These are phyloP conservation scores for Vitis hybrid DNA, from an alignment of 177 flowering plant genomes.

Conservation along the genomic window DNA sequence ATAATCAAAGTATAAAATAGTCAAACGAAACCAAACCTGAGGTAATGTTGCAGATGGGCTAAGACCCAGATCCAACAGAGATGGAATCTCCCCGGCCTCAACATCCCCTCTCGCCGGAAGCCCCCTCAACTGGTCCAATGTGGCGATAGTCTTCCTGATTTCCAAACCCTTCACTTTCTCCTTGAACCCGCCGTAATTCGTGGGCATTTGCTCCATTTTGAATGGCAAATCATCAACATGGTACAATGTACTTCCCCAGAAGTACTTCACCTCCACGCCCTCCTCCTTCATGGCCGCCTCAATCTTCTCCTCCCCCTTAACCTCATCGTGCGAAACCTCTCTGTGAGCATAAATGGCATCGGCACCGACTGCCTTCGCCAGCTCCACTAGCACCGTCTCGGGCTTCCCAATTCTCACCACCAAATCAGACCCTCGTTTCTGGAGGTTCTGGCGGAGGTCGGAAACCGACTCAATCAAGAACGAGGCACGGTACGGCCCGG, in stretches of 20 bases:
- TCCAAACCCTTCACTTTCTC: conserved; percentile 69
- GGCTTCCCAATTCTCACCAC: conserved; percentile 82
- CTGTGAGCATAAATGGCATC: conserved; percentile 80
- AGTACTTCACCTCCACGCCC: conserved; percentile 87
- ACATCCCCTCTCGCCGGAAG: conserved; percentile 81
- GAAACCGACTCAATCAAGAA: conserved; percentile 81
- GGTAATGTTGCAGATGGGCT: conserved; percentile 48
- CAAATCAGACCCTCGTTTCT: conserved; percentile 76
- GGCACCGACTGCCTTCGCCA: conserved; percentile 83
- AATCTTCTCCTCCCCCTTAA: conserved; percentile 69
- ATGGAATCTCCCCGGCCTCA: conserved; percentile 85
- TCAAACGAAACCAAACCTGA: conserved; percentile 45
- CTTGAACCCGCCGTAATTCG: conserved; percentile 74
- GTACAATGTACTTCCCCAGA: conserved; percentile 94
- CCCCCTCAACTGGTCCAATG: conserved; percentile 74
- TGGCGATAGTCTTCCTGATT: conserved; percentile 74
- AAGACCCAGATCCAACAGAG: conserved; percentile 76
- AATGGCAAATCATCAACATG: conserved; percentile 94
- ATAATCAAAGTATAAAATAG: not conserved
- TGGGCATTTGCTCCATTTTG: conserved; percentile 80
- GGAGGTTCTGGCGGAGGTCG: conserved; percentile 65
- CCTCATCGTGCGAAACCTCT: conserved; percentile 80
- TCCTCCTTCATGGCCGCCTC: conserved; percentile 82
- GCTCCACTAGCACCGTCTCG: conserved; percentile 66
- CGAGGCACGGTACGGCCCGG: conserved; percentile 76